A percentile compares a stretch with the other conserved stretches of the same genome.
These are phyloP conservation scores for Zygosaccharomyces bailii DNA, from an alignment of 805 yeast species.

Conservation along the genomic window DNA sequence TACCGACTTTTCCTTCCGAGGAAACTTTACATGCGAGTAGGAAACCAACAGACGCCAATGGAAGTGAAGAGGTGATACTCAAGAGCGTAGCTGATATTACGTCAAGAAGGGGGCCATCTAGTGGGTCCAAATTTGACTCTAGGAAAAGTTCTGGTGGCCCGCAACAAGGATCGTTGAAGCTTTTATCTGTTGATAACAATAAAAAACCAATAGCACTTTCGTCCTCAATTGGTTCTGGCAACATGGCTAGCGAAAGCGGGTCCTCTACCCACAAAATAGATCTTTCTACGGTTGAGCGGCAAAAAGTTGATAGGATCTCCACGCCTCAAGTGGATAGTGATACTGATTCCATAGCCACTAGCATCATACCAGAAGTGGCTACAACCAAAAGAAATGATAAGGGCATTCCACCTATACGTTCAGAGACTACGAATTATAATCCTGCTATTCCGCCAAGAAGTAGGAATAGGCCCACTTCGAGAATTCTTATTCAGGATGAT, in stretches of 20 bases:
- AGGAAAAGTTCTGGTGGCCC: conserved; percentile 8
- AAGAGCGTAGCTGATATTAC: conserved; percentile 23
- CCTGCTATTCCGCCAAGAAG: conserved; percentile 37
- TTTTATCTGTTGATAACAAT: conserved; percentile 15
- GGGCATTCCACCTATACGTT: conserved; percentile 21
- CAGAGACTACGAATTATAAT: conserved; percentile 23
- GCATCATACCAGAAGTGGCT: conserved; percentile 29
- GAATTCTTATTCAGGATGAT: conserved; percentile 26
- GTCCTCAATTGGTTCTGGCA: conserved; percentile 23
- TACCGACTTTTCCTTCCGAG: conserved; percentile 20
- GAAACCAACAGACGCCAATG: background rate
- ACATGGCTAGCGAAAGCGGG: conserved; percentile 26
- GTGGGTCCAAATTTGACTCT: conserved; percentile 6
- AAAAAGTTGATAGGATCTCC: conserved; percentile 1
- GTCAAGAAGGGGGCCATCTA: conserved; percentile 20
- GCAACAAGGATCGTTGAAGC: conserved; percentile 15
- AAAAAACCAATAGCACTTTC: conserved; percentile 16
- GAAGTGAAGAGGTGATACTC: conserved; percentile 17
- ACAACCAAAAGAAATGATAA: conserved; percentile 15
- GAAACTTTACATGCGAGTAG: conserved; percentile 10
- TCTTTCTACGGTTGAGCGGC: conserved; percentile 7
- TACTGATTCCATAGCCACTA: conserved; percentile 24
- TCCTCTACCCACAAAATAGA: conserved; percentile 19
- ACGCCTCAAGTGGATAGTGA: conserved; percentile 14
- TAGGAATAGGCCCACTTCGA: conserved; percentile 33